Conservation (phyloP, 441 rosid species). For the Eruca vesicaria region DNA sequence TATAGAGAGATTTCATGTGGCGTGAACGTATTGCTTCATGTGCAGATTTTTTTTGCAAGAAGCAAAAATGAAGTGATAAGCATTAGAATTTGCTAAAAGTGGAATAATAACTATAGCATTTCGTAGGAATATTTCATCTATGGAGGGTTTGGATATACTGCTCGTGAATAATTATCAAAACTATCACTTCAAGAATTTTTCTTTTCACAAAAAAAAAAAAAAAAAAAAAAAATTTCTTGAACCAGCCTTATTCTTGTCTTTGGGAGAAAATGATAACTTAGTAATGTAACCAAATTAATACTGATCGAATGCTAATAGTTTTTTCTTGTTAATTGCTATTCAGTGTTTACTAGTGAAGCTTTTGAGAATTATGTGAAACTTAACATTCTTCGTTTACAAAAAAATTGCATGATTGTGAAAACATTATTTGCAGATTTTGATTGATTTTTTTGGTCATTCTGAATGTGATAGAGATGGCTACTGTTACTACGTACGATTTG, state of each 20-base stretch:
- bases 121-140: constrained; percentile 16
- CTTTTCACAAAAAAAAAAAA: too few species aligned
- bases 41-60: neutral
- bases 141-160: neutral
- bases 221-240: too few species aligned
- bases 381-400: neutral
- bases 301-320: neutral
- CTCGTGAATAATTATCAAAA: constrained; percentile 7
- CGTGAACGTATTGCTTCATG: neutral
- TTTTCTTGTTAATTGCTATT: neutral
- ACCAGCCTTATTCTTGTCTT: neutral
- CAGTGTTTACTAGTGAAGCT: neutral
- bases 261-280: neutral
- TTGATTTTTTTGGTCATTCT: neutral
- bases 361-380: neutral
- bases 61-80: constrained; percentile 20
- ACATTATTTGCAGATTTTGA: neutral
- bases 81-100: neutral
- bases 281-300: neutral
- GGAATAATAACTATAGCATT: constrained; percentile 9
- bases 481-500: constrained; percentile 13
- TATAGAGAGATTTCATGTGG: constrained; percentile 12
- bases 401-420: neutral
- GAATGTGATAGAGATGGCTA: constrained; percentile 5
- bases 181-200: neutral